These are phyloP conservation scores for Lipomyces yamanashiensis DNA, from an alignment of 805 yeast genomes.

Conservation along the genomic window DNA sequence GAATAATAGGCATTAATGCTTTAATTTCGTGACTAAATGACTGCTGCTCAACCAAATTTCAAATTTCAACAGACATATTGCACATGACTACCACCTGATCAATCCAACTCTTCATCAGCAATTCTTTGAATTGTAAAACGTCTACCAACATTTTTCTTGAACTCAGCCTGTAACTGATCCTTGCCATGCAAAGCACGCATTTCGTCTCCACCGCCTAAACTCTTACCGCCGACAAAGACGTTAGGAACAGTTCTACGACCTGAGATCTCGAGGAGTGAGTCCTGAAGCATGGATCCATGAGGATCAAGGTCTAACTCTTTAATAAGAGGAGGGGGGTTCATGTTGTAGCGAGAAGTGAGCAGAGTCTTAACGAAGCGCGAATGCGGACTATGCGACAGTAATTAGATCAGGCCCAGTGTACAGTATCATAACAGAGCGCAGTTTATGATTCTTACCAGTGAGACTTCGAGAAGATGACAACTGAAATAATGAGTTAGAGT, in stretches of 20 bases:
- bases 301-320: conserved; percentile 84
- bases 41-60: neutral
- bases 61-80: neutral
- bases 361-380: conserved; percentile 72
- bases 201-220: conserved; percentile 91
- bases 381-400: conserved; percentile 59
- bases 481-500: conserved; percentile 16
- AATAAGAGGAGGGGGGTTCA: conserved; percentile 71
- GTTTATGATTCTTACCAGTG: conserved; percentile 41
- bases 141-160: conserved; percentile 22
- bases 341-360: conserved; percentile 63
- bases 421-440: neutral
- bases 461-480: conserved; percentile 57
- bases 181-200: conserved; percentile 63
- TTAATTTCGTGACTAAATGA: neutral
- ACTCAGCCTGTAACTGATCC: conserved; percentile 51
- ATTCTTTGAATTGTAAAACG: conserved; percentile 2
- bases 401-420: neutral
- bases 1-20: neutral
- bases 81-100: neutral
- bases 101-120: neutral
- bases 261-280: conserved; percentile 65
- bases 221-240: conserved; percentile 70
- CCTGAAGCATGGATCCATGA: conserved; percentile 77
- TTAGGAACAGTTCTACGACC: conserved; percentile 93